Percentiles rank a stretch among this genome's conserved stretches.
phyloP scores from a whole-genome alignment of 2,329 filamentous ascomycete species.

The Lachnellula subtilissima region DNA sequence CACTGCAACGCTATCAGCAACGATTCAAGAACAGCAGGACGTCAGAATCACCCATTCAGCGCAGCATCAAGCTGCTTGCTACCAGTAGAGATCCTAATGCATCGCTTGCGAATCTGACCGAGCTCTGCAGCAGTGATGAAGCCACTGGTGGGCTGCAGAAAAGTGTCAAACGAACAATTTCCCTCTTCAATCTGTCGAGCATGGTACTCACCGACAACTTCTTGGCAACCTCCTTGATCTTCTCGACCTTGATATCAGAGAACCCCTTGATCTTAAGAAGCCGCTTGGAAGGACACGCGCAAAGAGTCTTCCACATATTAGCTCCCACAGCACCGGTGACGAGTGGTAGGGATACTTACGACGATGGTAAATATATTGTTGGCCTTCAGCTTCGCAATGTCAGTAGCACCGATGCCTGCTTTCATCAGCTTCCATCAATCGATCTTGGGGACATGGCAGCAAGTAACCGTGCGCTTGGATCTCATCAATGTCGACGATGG shows the following conservation, averaged over 20 bases:
- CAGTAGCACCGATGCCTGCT: constrained; percentile 56
- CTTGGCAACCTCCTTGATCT: constrained; percentile 62
- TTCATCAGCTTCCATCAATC: constrained; percentile 6
- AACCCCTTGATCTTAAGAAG: constrained; percentile 65
- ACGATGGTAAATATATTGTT: constrained; percentile 60
- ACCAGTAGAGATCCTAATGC: constrained; percentile 63
- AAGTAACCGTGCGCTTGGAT: constrained; percentile 57
- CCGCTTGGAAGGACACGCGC: constrained; percentile 53
- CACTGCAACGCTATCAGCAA: constrained; percentile 37
- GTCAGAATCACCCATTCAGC: constrained; percentile 49
- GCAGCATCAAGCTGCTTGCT: constrained; percentile 64
- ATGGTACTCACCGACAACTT: constrained; percentile 30
- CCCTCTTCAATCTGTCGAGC: not conserved
- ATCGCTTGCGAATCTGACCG: constrained; percentile 56
- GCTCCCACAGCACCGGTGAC: not conserved
- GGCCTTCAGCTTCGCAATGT: constrained; percentile 61
- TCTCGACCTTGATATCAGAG: constrained; percentile 66
- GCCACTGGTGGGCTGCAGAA: constrained; percentile 51
- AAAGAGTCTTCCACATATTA: constrained; percentile 46
- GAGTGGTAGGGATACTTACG: constrained; percentile 35
- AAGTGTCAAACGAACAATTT: constrained; percentile 10
- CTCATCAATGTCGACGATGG: constrained; percentile 60
- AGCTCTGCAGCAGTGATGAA: constrained; percentile 65
- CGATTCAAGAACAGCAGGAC: not conserved
- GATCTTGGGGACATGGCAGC: not conserved